A percentile compares a stretch with the other conserved stretches of the same genome.
phyloP scores from a whole-genome alignment of 1,284 basidiomycete genomes.

The Pterula multifida region DNA sequence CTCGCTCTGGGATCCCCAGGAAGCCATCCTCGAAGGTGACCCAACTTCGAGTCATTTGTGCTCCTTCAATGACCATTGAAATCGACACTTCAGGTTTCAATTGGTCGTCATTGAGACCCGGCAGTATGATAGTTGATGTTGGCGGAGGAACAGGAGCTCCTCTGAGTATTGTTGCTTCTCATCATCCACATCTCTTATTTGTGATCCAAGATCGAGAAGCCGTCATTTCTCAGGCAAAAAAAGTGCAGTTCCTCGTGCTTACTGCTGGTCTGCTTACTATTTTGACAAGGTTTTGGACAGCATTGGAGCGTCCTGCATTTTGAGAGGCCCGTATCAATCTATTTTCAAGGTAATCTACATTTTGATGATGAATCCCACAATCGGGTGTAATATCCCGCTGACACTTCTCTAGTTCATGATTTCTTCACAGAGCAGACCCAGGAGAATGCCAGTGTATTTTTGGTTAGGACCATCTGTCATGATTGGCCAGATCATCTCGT shows the following conservation, averaged over 20 bases:
- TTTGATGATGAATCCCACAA: too few species aligned
- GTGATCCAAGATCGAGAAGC: slow-evolving; percentile 59
- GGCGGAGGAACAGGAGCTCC: slow-evolving; percentile 55
- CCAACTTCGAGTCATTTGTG: slow-evolving; percentile 41
- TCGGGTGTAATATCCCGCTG: too few species aligned
- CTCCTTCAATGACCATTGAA: slow-evolving; percentile 62
- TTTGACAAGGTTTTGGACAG: too few species aligned
- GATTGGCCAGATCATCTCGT: slow-evolving; percentile 57
- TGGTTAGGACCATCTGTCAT: slow-evolving; percentile 58
- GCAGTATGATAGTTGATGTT: slow-evolving; percentile 56
- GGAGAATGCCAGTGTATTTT: slow-evolving; percentile 43
- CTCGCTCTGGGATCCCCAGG: neutral
- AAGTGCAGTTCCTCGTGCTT: slow-evolving; percentile 18
- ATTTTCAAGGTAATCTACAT: neutral
- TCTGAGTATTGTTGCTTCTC: neutral
- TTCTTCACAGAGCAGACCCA: slow-evolving; percentile 57
- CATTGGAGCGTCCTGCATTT: neutral
- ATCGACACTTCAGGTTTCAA: slow-evolving; percentile 61
- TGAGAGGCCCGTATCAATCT: neutral
- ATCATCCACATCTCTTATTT: slow-evolving; percentile 20
- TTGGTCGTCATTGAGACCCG: slow-evolving; percentile 43
- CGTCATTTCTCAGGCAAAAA: slow-evolving; percentile 49
- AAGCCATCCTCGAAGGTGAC: slow-evolving; percentile 8
- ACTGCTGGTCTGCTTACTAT: neutral
- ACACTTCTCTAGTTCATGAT: slow-evolving; percentile 39